phyloP scores from a whole-genome alignment of 805 yeast genomes.

The Teunomyces stri region DNA sequence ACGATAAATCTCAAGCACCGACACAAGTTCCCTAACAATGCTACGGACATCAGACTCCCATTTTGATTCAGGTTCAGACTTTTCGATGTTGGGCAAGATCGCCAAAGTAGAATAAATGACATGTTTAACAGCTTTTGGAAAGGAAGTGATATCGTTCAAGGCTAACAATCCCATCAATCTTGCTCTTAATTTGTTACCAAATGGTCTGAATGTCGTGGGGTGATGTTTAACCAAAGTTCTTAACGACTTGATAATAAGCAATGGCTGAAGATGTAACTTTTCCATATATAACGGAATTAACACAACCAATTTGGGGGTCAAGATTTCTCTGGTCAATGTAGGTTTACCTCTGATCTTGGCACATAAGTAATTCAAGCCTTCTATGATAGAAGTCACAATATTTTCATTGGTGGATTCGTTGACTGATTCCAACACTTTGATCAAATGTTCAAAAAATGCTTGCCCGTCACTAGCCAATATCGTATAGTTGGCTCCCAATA shows the following conservation, averaged over 20 bases:
- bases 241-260: constrained; percentile 34
- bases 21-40: constrained; percentile 52
- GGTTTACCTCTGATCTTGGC: constrained; percentile 72
- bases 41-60: constrained; percentile 48
- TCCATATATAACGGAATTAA: constrained; percentile 56
- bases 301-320: constrained; percentile 73
- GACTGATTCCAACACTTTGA: constrained; percentile 40
- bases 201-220: constrained; percentile 81
- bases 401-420: constrained; percentile 34
- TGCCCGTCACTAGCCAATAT: constrained; percentile 42
- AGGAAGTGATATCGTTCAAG: constrained; percentile 34
- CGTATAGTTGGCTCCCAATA: constrained; percentile 37
- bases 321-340: constrained; percentile 74
- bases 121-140: constrained; percentile 38
- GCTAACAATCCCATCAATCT: constrained; percentile 36
- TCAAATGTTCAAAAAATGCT: constrained; percentile 36
- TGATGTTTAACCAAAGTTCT: constrained; percentile 49
- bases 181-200: constrained; percentile 57
- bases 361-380: constrained; percentile 41
- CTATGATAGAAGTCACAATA: constrained; percentile 36
- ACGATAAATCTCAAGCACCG: constrained; percentile 54
- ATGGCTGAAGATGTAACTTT: constrained; percentile 26
- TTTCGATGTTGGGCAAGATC: constrained; percentile 53
- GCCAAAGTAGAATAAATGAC: constrained; percentile 52
- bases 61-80: constrained; percentile 45